Evolutionary conservation across 2,329 filamentous ascomycete genomes (phyloP), one percentile per base, ranked within the genome.

Genomic region (Epichloe scottii): DNA sequence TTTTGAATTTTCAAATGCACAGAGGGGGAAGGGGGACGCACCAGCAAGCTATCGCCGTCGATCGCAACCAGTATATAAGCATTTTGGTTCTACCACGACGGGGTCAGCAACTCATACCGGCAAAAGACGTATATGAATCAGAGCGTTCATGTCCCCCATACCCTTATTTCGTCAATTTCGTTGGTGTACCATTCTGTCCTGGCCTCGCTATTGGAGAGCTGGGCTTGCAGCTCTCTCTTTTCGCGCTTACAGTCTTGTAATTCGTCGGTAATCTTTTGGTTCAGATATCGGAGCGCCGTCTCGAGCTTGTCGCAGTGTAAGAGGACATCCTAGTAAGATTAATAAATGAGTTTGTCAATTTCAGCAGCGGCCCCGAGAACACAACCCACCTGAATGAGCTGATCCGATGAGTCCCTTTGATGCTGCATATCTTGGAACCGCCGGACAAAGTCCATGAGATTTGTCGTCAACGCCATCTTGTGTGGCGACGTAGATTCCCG

Each of bases 41-140:
- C 80, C 62, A 82, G 67, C 53, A 82, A 70, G 43, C 78, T 77
- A 62, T 85, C 76, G 38, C 80, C 81, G 61, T 84, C 81, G 57
- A 85, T 75, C 56, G 83, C 61, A 39, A 82, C 72, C 56, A 78
- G 64, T 58, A 82, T 69, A 62, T 84, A 84, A 40, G 75, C 71
- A 63, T 81, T 82, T 47, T 67, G 70, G 53, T 70, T 73, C 75
- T 80, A 58, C 30, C 21, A 51, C 48, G 7, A 2, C 12, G 23
- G 4, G 34, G 35, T 51, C 35, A 45, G 37, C 15, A 23, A 15
- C 30, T 50, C 12, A 43, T 21, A 6, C 19, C 5, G 6, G 14
- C 40, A 42, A 21, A 30, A 30, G 26, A 8, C 8, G 26, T 10
- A 11, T 30, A 10, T 11, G 23, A 41, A 11, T 23, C n/a, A 21